Conservation (phyloP, 176 grass and related monocot species). For the Chloris gayana region DNA sequence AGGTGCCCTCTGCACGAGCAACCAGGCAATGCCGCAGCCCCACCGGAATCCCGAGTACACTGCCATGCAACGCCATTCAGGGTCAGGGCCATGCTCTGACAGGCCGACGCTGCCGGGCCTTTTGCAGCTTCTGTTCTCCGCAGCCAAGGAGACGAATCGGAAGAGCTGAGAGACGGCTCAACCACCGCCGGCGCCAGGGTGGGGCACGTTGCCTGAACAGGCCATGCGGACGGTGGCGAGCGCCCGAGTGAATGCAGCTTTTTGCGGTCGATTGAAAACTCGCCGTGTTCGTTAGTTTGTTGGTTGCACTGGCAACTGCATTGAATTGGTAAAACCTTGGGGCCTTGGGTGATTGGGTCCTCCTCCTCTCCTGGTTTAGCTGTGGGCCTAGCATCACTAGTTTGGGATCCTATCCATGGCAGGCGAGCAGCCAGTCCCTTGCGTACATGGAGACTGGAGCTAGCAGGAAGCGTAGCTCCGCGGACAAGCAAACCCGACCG, state of each 20-base stretch:
- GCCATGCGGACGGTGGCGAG: neutral
- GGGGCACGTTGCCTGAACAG: neutral
- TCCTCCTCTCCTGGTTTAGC: too few relatives aligned
- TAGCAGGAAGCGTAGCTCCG: too few relatives aligned
- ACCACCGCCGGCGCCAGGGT: neutral
- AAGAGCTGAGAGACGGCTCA: neutral
- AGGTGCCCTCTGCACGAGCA: neutral
- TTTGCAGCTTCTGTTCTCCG: conserved; percentile 10
- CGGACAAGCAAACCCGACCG: too few relatives aligned
- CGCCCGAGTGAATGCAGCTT: neutral
- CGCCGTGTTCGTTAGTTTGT: neutral
- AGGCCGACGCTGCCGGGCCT: neutral
- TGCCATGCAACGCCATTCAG: too few relatives aligned
- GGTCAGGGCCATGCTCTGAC: neutral
- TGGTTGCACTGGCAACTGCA: neutral
- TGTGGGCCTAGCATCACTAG: too few relatives aligned
- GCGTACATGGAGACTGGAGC: too few relatives aligned
- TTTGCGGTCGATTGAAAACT: neutral
- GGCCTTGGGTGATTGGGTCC: too few relatives aligned
- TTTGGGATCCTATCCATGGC: too few relatives aligned
- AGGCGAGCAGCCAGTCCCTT: too few relatives aligned
- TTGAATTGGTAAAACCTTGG: neutral
- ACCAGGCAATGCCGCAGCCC: neutral
- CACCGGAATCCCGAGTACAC: neutral
- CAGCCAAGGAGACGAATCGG: neutral